phyloP scores from a whole-genome alignment of 805 yeast species.

The Kodamaea nitidulidarum region DNA sequence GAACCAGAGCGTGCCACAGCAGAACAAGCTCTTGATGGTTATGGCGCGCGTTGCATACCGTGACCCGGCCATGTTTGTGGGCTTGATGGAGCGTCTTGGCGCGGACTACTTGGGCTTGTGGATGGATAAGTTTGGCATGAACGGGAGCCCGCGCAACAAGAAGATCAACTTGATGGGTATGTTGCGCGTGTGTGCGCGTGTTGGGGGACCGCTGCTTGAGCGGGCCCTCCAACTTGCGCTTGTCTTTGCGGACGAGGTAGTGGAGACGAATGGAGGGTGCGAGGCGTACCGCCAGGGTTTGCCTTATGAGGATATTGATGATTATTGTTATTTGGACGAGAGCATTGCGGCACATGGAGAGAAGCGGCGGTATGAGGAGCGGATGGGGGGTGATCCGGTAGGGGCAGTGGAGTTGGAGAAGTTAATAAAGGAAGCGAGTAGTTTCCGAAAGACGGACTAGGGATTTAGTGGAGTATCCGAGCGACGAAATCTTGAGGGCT shows the following conservation, averaged over 20 bases:
- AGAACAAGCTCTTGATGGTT: slow-evolving; percentile 35
- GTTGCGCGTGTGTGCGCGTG: slow-evolving; percentile 41
- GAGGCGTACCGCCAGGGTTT: slow-evolving; percentile 35
- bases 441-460: too few species aligned
- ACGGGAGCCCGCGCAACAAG: slow-evolving; percentile 71
- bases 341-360: slow-evolving; percentile 42
- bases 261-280: slow-evolving; percentile 46
- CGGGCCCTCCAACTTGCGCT: slow-evolving; percentile 31
- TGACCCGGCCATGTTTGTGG: slow-evolving; percentile 32
- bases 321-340: slow-evolving; percentile 38
- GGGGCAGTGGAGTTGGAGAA: slow-evolving; percentile 33
- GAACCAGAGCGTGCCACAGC: slow-evolving; percentile 37
- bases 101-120: slow-evolving; percentile 33
- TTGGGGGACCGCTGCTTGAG: slow-evolving; percentile 22
- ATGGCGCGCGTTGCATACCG: slow-evolving; percentile 34
- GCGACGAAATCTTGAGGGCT: too few species aligned
- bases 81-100: slow-evolving; percentile 27
- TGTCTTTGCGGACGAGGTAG: slow-evolving; percentile 66
- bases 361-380: slow-evolving; percentile 31
- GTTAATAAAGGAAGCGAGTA: neutral
- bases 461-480: too few species aligned
- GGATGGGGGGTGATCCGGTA: slow-evolving; percentile 35
- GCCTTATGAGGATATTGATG: slow-evolving; percentile 40
- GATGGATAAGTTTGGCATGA: slow-evolving; percentile 42
- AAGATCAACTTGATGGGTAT: slow-evolving; percentile 66